Percentiles rank a stretch among this genome's conserved stretches.
phyloP scores from a whole-genome alignment of 202 grass and related monocot species.

The Schoenoplectus tabernaemontani region DNA sequence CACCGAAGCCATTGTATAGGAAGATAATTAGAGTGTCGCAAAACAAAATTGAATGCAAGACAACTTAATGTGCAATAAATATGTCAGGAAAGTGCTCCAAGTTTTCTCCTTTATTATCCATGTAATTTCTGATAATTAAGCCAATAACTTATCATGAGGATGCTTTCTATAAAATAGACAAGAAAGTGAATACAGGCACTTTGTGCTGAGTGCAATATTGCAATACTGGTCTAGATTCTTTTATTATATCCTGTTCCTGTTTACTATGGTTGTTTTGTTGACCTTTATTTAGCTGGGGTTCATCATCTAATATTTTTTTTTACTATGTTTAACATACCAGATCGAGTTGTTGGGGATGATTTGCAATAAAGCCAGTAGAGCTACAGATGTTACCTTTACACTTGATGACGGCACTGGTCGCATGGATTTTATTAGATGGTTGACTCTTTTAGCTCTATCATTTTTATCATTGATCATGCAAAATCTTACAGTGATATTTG shows the following conservation, averaged over 20 bases:
- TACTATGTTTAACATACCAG: constrained; percentile 17
- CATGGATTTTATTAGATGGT: constrained; percentile 84
- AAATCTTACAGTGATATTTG: background rate
- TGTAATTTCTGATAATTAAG: background rate
- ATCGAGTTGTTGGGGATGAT: constrained; percentile 60
- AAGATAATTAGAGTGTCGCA: background rate
- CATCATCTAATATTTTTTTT: background rate
- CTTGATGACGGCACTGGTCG: constrained; percentile 76
- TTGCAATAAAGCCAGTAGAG: constrained; percentile 47
- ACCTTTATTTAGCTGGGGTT: background rate
- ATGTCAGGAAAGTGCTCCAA: background rate
- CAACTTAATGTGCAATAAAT: background rate
- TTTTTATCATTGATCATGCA: background rate
- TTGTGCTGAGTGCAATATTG: background rate
- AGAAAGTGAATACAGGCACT: background rate
- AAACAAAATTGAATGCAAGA: background rate
- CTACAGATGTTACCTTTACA: constrained; percentile 64
- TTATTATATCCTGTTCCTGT: background rate
- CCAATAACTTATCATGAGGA: background rate
- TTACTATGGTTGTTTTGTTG: background rate
- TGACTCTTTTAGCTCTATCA: background rate
- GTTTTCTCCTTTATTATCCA: background rate
- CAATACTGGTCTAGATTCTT: background rate
- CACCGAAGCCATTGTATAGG: constrained; percentile 29
- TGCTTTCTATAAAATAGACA: background rate